phyloP scores from a whole-genome alignment of 2,329 filamentous ascomycete genomes.

The Helotiales sp. region DNA sequence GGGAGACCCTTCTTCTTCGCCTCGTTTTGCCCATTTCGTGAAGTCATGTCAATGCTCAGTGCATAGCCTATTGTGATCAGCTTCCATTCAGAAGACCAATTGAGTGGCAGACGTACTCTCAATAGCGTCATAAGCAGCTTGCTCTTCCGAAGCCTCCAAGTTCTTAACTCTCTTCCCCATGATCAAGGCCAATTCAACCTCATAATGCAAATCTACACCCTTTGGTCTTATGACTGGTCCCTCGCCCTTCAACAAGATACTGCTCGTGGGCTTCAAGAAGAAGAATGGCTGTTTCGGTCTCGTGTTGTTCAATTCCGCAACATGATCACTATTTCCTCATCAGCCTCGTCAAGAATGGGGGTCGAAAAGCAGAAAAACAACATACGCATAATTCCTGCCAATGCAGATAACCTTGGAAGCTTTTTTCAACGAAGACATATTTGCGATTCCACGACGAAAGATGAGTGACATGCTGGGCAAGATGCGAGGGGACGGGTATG shows the following conservation, averaged over 20 bases:
- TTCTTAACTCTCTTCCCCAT: slow-evolving; percentile 81
- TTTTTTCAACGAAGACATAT: slow-evolving; percentile 47
- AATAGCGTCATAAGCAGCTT: slow-evolving; percentile 79
- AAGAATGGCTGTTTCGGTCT: slow-evolving; percentile 96
- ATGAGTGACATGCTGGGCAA: slow-evolving; percentile 30
- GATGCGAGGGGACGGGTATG: background rate
- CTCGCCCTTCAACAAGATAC: slow-evolving; percentile 75
- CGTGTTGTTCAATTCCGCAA: slow-evolving; percentile 84
- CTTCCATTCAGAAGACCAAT: background rate
- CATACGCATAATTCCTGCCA: slow-evolving; percentile 92
- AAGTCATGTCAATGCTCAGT: slow-evolving; percentile 95
- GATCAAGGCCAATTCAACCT: slow-evolving; percentile 89
- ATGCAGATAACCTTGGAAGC: slow-evolving; percentile 73
- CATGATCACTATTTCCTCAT: slow-evolving; percentile 69
- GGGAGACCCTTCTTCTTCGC: slow-evolving; percentile 96
- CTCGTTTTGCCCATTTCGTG: slow-evolving; percentile 91
- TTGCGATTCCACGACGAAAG: slow-evolving; percentile 31
- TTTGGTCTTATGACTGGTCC: slow-evolving; percentile 80
- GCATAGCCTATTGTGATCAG: slow-evolving; percentile 65
- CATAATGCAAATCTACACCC: slow-evolving; percentile 87
- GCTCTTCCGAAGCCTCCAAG: slow-evolving; percentile 69
- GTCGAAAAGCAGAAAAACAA: slow-evolving; percentile 18
- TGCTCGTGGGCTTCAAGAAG: slow-evolving; percentile 93
- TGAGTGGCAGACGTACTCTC: slow-evolving; percentile 55
- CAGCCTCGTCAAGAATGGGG: slow-evolving; percentile 3